Evolutionary conservation across 306 rosid genomes (phyloP).

Genomic region (Lagenaria siceraria): DNA sequence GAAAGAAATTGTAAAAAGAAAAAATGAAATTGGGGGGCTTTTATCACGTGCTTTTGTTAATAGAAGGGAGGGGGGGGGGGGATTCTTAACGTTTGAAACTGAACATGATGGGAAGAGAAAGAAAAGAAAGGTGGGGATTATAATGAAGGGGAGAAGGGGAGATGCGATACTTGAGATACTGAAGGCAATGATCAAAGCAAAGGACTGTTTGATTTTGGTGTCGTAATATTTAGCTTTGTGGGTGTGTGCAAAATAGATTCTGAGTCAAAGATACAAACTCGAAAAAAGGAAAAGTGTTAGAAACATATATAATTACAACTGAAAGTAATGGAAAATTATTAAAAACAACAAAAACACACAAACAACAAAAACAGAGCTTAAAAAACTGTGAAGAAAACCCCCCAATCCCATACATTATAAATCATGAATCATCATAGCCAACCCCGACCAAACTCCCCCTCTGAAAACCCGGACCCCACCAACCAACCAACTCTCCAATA

Average conservation of each 20-base stretch:
- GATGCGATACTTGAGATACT: slow-evolving; percentile 5
- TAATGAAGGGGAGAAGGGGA: neutral
- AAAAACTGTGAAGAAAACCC: neutral
- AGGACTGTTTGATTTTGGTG: neutral
- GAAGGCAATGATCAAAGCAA: slow-evolving; percentile 25
- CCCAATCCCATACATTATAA: slow-evolving; percentile 4
- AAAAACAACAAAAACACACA: neutral
- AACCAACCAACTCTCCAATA: neutral
- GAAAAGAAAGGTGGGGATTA: neutral
- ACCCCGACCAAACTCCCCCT: slow-evolving; percentile 22
- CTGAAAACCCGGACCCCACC: slow-evolving; percentile 14
- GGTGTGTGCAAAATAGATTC: slow-evolving; percentile 4
- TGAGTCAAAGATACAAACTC: slow-evolving; percentile 23
- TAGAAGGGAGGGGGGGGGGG: neutral
- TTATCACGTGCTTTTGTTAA: neutral
- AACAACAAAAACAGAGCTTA: neutral
- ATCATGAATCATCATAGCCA: slow-evolving; percentile 9
- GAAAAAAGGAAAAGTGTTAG: slow-evolving; percentile 10
- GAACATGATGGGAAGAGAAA: neutral
- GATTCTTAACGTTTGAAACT: slow-evolving; percentile 1
- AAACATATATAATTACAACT: neutral
- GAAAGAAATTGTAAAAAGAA: neutral
- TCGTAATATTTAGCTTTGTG: neutral
- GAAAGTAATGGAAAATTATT: neutral
- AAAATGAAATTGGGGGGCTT: neutral